phyloP scores from a whole-genome alignment of 306 rosid genomes.

The Citrullus colocynthis region DNA sequence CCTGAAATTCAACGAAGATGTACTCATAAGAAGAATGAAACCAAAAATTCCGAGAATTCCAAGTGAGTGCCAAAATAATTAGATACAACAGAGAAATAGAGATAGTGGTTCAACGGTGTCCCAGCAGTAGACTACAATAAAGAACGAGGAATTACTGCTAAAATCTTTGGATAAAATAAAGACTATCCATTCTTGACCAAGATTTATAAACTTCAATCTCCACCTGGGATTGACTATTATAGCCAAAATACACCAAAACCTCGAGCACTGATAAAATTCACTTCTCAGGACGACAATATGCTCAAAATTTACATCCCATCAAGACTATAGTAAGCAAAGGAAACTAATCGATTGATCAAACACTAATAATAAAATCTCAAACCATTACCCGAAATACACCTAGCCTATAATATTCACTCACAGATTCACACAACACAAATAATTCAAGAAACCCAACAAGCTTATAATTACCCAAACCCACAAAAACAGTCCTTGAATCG shows the following conservation, averaged over 20 bases:
- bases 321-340: neutral
- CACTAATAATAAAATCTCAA: neutral
- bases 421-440: neutral
- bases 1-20: conserved; percentile 1
- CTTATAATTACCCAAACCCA: neutral
- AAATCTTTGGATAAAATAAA: neutral
- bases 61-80: neutral
- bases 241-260: neutral
- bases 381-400: neutral
- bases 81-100: neutral
- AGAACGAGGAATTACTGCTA: neutral
- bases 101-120: neutral
- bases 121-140: neutral
- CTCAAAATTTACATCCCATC: neutral
- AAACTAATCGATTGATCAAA: neutral
- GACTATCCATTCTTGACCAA: neutral
- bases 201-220: neutral
- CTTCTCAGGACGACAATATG: neutral
- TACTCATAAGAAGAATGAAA: neutral
- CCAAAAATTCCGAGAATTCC: neutral
- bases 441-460: neutral
- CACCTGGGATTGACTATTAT: neutral
- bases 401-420: neutral
- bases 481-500: neutral
- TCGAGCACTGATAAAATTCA: neutral